Evolutionary conservation across 108 stramenopile species (phyloP), one percentile per base, ranked within the genome.

Genomic region (Bacterosira constricta): DNA sequence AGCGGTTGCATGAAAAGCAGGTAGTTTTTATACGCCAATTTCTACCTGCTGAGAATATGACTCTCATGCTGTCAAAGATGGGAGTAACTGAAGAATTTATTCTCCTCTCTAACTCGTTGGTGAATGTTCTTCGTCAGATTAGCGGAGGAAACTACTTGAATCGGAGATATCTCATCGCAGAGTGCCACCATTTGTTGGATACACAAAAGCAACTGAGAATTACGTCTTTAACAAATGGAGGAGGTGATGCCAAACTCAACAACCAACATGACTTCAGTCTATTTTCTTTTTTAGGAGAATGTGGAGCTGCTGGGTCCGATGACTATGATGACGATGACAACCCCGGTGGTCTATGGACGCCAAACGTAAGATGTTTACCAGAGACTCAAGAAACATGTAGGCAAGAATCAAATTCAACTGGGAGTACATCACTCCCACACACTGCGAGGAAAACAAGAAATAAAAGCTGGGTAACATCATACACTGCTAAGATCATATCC

Each of bases 21-120:
- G 5, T 73, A 20, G 18, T 73, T 10, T 73, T 63, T 20, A 73
- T 73, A 39, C 62, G 71, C 17, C 71, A 73, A 73, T 12, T 73
- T 18, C 61, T 73, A 30, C 71, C 71, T 29, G 23, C 20, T 6
- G 42, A 55, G 6, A 47, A 45, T 27, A 63, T 73, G 62, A 2
- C 20, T 8, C 39, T 23, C 5, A 6, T 56, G 27, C 34, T 73
- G 3, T 55, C 41, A 21, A 56, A 8, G 10, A 31, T 64, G 52
- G 49, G 21, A 12, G 62, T 56, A 6, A 17, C 39, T 9, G 52
- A 73, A 21, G 61, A 73, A 32, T 73, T 73, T 32, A 12, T 73
- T 34, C 30, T 29, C 17, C 54, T 73, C 13, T 49, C 60, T 3
- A 13, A 23, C n/a, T 23, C 18, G 9, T 27, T 73, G 17, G 3